Evolutionary conservation across 108 stramenopile species (phyloP).

Genomic region (Fistulifera pelliculosa): DNA sequence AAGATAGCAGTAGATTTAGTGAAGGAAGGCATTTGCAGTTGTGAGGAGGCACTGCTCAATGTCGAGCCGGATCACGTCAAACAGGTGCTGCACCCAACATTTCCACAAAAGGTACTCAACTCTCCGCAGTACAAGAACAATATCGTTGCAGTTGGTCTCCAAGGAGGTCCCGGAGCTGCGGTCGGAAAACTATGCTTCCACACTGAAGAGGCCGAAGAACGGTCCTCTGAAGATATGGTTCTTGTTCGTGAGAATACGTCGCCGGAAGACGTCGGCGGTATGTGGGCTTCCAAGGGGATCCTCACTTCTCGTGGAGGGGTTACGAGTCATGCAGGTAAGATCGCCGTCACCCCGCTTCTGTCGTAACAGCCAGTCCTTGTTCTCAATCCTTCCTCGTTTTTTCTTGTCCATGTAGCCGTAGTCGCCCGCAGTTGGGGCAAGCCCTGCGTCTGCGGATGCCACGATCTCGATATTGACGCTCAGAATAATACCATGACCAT

Average conservation of each 20-base stretch:
- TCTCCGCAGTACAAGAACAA: conserved; percentile 47
- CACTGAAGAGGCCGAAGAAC: conserved; percentile 65
- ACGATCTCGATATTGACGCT: conserved; percentile 53
- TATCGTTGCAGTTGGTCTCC: conserved; percentile 70
- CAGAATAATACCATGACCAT: conserved; percentile 44
- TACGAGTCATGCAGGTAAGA: conserved; percentile 18
- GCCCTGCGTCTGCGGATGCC: conserved; percentile 81
- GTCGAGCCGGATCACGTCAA: conserved; percentile 77
- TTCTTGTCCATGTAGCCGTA: conserved; percentile 30
- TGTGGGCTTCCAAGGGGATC: conserved; percentile 77
- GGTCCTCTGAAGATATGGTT: conserved; percentile 49
- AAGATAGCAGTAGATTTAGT: conserved; percentile 78
- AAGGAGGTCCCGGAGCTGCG: conserved; percentile 80
- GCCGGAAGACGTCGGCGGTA: conserved; percentile 79
- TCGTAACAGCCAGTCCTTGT: neutral
- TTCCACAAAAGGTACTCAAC: conserved; percentile 37
- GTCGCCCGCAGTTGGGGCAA: conserved; percentile 88
- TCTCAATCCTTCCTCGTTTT: neutral
- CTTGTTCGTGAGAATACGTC: conserved; percentile 71
- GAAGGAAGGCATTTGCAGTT: conserved; percentile 58
- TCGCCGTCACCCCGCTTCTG: neutral
- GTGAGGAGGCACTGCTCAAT: conserved; percentile 64
- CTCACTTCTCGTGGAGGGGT: conserved; percentile 79
- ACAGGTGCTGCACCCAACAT: conserved; percentile 78
- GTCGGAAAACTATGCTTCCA: conserved; percentile 77